Base-by-base conservation (phyloP, 169 alveolate genomes). In the Besnoitia besnoiti region DNA sequence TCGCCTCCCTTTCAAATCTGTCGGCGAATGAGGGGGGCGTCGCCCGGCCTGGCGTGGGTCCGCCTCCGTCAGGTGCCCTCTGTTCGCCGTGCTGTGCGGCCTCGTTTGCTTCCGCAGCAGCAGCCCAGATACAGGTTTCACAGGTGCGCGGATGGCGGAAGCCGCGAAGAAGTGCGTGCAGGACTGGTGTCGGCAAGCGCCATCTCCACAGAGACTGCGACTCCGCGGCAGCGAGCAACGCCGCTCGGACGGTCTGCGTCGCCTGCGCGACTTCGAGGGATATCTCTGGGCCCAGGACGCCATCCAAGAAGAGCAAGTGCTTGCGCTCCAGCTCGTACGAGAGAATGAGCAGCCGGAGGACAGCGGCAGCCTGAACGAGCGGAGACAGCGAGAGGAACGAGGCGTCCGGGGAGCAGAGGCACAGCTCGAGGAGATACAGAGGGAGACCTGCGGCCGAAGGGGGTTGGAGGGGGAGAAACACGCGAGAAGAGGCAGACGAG, bases 281-380 rank as follows among this genome's bases (percentile, higher is more conserved):
- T 39, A 73, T 3, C 33, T 33, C 40, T 14, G 84, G 84, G n/a
- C 87, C 87, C n/a, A 77, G 87, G 16, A 77, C 47, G 59, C 61
- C 87, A 8, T 39, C 59, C 8, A 77, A 35, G 40, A 77, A 39
- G 33, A 24, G 87, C 50, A 46, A 3, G 61, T 77, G 87, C 24
- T 77, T 77, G 7, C 7, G 14, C 50, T 33, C 59, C 37, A 1
- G 40, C 10, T 5, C n/a, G 35, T 42, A 77, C 33, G 62, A 30
- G 33, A 46, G 35, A 16, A 77, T 51, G 61, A 77, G 87, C 24
- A 77, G 16, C 33, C 61, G 50, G 14, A 42, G 16, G 47, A 77
- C 87, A 21, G 42, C 14, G 16, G 87, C 59, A 7, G 87, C 87
- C n/a, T 77, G 87, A 39, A 77, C 12, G 40, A 46, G 42, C 19